These are phyloP conservation scores for Heimioporus sp. DNA, from an alignment of 768 basidiomycete species.

Conservation along the genomic window DNA sequence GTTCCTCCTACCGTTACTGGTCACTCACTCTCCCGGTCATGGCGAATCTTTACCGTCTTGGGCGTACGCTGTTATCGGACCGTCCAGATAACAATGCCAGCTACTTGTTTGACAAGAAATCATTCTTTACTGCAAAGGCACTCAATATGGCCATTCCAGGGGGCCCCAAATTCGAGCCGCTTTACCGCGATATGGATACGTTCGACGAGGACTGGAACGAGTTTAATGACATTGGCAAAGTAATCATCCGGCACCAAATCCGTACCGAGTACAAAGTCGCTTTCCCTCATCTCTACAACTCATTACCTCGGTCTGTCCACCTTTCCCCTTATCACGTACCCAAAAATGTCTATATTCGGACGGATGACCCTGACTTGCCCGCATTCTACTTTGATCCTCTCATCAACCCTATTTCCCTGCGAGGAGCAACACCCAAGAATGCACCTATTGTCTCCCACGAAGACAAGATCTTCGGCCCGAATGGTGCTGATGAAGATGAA, in stretches of 20 bases:
- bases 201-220: constrained; percentile 99
- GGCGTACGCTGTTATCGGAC: constrained; percentile 90
- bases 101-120: constrained; percentile 96
- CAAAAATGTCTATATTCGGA: constrained; percentile 98
- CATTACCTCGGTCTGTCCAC: constrained; percentile 90
- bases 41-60: constrained; percentile 95
- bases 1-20: constrained; percentile 92
- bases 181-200: constrained; percentile 94
- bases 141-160: constrained; percentile 97
- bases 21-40: constrained; percentile 89
- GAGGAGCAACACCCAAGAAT: constrained; percentile 83
- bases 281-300: constrained; percentile 98
- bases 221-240: constrained; percentile 99
- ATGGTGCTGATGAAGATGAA: constrained; percentile 79
- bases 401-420: constrained; percentile 95
- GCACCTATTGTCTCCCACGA: constrained; percentile 83
- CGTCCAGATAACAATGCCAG: constrained; percentile 86
- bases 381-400: constrained; percentile 99
- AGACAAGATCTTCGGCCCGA: constrained; percentile 88
- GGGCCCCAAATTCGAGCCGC: constrained; percentile 97
- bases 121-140: constrained; percentile 98
- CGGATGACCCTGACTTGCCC: constrained; percentile 98
- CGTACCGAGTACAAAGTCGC: constrained; percentile 99
- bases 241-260: constrained; percentile 98
- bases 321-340: constrained; percentile 90